Evolutionary conservation across 2,329 filamentous ascomycete species (phyloP).

Genomic region (Monascus ruber): DNA sequence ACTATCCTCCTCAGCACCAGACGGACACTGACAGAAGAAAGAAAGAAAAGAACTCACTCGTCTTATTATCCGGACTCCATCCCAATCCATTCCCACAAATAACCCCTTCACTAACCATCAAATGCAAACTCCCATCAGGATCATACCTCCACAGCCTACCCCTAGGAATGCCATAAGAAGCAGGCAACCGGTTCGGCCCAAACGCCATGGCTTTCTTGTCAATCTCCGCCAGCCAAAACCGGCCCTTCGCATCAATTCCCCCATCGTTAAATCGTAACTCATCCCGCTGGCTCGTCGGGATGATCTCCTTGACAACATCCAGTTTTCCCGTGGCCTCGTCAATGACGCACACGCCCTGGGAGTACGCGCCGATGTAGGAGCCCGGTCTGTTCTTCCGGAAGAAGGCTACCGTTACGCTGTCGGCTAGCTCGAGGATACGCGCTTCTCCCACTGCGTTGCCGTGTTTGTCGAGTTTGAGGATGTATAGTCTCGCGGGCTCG

Average conservation of each 20-base stretch:
- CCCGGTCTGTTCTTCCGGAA: conserved; percentile 23
- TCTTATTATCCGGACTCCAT: too few species aligned
- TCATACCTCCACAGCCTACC: too few species aligned
- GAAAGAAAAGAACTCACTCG: too few species aligned
- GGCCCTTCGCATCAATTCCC: conserved; percentile 21
- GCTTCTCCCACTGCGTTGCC: conserved; percentile 15
- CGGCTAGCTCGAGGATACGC: conserved; percentile 17
- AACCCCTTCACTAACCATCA: too few species aligned
- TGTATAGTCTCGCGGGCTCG: conserved; percentile 21
- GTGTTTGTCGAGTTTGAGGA: conserved; percentile 21
- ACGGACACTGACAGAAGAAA: too few species aligned
- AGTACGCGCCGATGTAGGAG: conserved; percentile 31
- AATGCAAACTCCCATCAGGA: too few species aligned
- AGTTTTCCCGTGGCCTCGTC: conserved; percentile 26
- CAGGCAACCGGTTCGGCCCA: conserved; percentile 18
- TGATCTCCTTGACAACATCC: conserved; percentile 27
- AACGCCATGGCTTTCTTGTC: conserved; percentile 23
- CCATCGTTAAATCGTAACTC: conserved; percentile 26
- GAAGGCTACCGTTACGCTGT: conserved; percentile 25
- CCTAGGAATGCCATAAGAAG: conserved; percentile 5
- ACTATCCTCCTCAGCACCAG: too few species aligned
- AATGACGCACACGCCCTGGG: conserved; percentile 26
- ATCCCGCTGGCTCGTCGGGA: conserved; percentile 17
- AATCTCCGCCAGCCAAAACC: conserved; percentile 28
- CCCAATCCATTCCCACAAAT: too few species aligned